These are phyloP conservation scores for Hymenoscyphus repandus DNA, from an alignment of 2,329 filamentous ascomycete genomes.

Conservation along the genomic window DNA sequence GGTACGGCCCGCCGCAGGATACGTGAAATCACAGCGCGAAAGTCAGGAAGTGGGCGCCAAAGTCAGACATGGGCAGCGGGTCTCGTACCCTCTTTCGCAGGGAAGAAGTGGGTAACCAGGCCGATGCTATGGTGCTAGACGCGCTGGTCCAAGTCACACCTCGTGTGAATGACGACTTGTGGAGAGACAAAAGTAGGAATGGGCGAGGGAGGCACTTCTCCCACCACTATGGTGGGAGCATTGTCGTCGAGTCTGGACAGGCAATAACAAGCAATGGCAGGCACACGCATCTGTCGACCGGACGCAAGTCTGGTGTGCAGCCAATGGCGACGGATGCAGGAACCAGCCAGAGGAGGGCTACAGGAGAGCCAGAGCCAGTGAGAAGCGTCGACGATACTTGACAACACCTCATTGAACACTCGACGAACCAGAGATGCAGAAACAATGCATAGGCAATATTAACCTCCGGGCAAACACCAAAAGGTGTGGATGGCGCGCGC, in stretches of 20 bases:
- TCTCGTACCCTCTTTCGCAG: constrained; percentile 11
- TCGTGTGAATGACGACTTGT: constrained; percentile 1
- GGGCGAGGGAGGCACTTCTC: not conserved
- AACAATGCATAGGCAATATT: constrained; percentile 8
- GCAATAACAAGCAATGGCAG: not conserved
- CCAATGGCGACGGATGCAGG: constrained; percentile 3
- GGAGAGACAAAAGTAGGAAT: not conserved
- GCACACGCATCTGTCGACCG: not conserved
- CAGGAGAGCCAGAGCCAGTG: not conserved
- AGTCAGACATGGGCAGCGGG: constrained; percentile 13
- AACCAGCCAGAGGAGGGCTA: not conserved
- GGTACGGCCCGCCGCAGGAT: not conserved
- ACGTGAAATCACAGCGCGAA: constrained; percentile 9
- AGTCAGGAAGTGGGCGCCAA: constrained; percentile 22
- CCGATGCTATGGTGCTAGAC: constrained; percentile 7
- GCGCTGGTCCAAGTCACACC: constrained; percentile 9
- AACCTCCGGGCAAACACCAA: not conserved
- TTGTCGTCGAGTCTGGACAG: not conserved
- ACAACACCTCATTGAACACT: not conserved
- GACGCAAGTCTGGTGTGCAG: not conserved
- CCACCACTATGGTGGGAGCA: not conserved
- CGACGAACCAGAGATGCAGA: constrained; percentile 6
- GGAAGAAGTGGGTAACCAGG: constrained; percentile 8
- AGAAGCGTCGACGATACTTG: not conserved
- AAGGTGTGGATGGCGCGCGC: constrained; percentile 12